Evolutionary conservation across 768 basidiomycete genomes (phyloP).

Genomic region (Imleria badia): DNA sequence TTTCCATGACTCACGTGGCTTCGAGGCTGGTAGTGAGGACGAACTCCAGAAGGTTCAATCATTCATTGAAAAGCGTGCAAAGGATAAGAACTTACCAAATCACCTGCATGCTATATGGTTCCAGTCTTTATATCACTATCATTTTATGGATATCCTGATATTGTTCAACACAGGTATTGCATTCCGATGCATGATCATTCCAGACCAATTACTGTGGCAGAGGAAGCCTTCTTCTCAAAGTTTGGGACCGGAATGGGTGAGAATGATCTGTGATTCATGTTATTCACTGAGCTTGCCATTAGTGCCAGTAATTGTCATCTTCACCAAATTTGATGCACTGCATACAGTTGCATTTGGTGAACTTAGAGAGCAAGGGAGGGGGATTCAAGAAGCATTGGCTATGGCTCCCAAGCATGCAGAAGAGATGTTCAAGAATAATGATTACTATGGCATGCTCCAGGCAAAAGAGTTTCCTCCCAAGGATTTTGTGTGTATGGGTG

Average conservation of each 20-base stretch:
- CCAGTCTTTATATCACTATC: background rate
- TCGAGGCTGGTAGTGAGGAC: conserved; percentile 34
- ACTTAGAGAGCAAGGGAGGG: conserved; percentile 9
- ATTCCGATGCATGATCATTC: conserved; percentile 27
- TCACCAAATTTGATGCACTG: conserved; percentile 39
- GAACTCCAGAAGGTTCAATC: conserved; percentile 30
- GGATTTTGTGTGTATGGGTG: background rate
- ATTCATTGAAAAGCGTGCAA: conserved; percentile 32
- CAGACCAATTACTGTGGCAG: conserved; percentile 30
- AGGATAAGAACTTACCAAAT: conserved; percentile 12
- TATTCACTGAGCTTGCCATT: background rate
- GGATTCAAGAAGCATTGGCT: background rate
- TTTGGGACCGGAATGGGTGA: conserved; percentile 12
- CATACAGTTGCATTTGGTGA: conserved; percentile 18
- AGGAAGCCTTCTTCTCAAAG: conserved; percentile 30
- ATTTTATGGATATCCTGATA: conserved; percentile 3
- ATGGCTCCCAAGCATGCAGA: conserved; percentile 16
- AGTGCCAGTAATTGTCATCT: conserved; percentile 41
- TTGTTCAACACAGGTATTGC: conserved; percentile 37
- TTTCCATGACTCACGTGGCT: conserved; percentile 44
- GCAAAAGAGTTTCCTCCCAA: background rate
- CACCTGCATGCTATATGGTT: conserved; percentile 42
- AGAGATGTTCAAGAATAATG: background rate
- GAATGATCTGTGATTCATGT: background rate
- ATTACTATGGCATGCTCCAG: background rate